Conservation (phyloP, 225 moss, liverwort and hornwort genomes). For the Straminergon stramineum region DNA sequence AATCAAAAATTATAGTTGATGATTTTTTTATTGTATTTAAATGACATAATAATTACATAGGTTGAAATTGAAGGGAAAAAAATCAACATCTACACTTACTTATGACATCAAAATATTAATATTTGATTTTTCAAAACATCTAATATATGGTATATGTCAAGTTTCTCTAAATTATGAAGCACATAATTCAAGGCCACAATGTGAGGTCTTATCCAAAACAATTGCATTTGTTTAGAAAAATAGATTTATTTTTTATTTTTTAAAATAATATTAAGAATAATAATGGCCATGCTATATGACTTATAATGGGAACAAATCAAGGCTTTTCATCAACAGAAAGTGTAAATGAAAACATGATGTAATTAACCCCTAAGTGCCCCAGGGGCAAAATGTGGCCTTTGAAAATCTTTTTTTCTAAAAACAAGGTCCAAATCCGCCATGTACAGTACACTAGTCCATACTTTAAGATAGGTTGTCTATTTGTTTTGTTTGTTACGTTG, state of each 20-base stretch:
- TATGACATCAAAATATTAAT: background rate
- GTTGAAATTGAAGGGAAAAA: background rate
- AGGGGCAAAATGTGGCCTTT: too few species aligned
- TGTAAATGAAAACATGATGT: background rate
- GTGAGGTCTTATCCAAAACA: background rate
- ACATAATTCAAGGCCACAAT: background rate
- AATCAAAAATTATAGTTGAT: fast-evolving
- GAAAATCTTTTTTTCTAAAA: too few species aligned
- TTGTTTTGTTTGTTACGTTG: too few species aligned
- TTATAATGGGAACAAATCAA: background rate
- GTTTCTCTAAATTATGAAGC: background rate
- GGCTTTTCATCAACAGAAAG: too few species aligned
- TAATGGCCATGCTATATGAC: background rate
- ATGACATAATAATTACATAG: background rate
- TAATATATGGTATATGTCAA: background rate
- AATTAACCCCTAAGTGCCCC: too few species aligned
- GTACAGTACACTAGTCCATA: too few species aligned
- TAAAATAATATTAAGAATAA: too few species aligned
- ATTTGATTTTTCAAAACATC: background rate
- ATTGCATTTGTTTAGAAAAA: too few species aligned
- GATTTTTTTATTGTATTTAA: background rate
- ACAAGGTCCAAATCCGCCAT: too few species aligned
- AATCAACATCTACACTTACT: background rate
- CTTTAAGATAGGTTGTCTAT: too few species aligned
- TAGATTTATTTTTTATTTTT: too few species aligned